Evolutionary conservation across 805 yeast genomes (phyloP), one percentile per base, ranked within the genome.

Genomic region (Barnettozyma populi): DNA sequence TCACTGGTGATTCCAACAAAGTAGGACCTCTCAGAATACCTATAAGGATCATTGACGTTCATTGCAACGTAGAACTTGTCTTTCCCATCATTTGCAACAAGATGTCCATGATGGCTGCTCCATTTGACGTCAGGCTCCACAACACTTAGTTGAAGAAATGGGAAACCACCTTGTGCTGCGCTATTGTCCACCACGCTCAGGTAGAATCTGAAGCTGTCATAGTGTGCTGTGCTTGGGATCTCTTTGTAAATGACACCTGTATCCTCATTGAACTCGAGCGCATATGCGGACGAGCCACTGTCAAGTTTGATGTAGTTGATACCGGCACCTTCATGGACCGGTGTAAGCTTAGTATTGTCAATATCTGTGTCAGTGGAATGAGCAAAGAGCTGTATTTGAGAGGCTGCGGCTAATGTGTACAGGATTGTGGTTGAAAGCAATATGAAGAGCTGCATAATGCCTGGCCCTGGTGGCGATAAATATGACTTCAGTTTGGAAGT

Each of bases 21-120:
- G 52, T 57, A 69, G 18, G 51, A n/a, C 9, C 39, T 23, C 19
- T 53, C 36, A 34, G 75, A 70, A 62, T 64, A 68, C 14, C 52
- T 36, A 63, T 74, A 74, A 21, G 77, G 75, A 53, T 75, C 79
- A 41, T 53, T 55, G 50, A 68, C 64, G 64, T 74, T 67, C 67
- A 63, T 70, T 54, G 70, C 69, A 45, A 73, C 78, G 53, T 62
- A 70, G 64, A 73, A 71, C 11, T 37, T 31, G 25, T 52, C 54
- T n/a, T 68, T 47, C 42, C 71, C 72, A 44, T 65, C 57, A 16
- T 10, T 14, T 13, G 43, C 39, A 16, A 50, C 44, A 44, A 74
- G 57, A 21, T 51, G 46, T 29, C 63, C 67, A 44, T 53, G 46
- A 6, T 21, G 24, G n/a, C 24, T 21, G 19, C 36, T 29, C 59